phyloP scores from a whole-genome alignment of 345 rosid genomes.

The Eucalyptus tenuipes region DNA sequence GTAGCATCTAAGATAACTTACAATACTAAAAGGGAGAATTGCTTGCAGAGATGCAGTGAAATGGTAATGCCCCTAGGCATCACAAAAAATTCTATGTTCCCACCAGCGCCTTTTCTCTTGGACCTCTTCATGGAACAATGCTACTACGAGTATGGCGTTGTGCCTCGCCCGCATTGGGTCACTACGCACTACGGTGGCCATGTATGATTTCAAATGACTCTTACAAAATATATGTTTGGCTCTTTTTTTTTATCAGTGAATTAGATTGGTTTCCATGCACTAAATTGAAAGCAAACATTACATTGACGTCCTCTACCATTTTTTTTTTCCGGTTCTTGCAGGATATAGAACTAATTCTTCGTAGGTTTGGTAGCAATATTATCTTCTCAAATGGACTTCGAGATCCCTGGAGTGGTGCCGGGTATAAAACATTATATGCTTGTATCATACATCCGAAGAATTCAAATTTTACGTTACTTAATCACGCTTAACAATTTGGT shows the following conservation, averaged over 20 bases:
- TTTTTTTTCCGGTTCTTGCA: background rate
- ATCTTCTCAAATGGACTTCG: background rate
- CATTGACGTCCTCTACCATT: background rate
- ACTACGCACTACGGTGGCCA: constrained; percentile 37
- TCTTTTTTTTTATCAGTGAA: background rate
- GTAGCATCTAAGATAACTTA: background rate
- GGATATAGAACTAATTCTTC: background rate
- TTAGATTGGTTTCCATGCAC: background rate
- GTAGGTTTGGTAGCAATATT: background rate
- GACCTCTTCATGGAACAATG: background rate
- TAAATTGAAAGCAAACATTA: background rate
- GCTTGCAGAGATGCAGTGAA: constrained; percentile 21
- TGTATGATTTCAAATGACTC: background rate
- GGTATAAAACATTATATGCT: background rate
- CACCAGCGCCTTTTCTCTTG: background rate
- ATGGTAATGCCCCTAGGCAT: constrained; percentile 20
- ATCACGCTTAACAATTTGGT: background rate
- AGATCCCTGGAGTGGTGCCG: background rate
- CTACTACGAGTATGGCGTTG: background rate
- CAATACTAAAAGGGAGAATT: background rate
- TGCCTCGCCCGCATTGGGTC: constrained; percentile 43
- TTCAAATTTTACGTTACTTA: background rate
- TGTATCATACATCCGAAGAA: background rate
- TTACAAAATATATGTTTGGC: background rate
- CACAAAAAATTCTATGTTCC: constrained; percentile 30